These are phyloP conservation scores for Xylaria sp. DNA, from an alignment of 2,329 filamentous ascomycete species.

Conservation along the genomic window DNA sequence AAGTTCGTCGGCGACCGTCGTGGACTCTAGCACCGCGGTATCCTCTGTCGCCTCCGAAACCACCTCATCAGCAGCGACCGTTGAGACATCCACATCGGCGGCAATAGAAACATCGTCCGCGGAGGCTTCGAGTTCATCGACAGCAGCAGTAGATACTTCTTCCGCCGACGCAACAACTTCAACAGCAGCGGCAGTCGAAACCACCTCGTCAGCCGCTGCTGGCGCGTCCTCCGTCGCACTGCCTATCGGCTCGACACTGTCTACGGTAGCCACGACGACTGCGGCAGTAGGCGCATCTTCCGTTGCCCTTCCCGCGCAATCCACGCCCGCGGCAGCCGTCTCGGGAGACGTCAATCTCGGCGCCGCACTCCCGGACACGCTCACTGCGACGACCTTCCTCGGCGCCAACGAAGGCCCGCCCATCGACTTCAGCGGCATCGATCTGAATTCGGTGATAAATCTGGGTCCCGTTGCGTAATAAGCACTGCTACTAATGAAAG, in stretches of 20 bases:
- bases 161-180: background rate
- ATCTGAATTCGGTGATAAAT: constrained; percentile 36
- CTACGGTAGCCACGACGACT: constrained; percentile 15
- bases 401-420: constrained; percentile 38
- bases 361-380: constrained; percentile 21
- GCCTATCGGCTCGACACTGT: constrained; percentile 17
- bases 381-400: constrained; percentile 33
- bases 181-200: background rate
- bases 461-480: constrained; percentile 33
- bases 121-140: background rate
- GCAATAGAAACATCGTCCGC: background rate
- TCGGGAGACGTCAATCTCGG: constrained; percentile 23
- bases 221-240: constrained; percentile 31
- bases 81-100: background rate
- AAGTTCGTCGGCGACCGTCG: background rate
- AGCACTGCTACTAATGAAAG: too few species aligned
- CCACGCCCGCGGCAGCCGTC: constrained; percentile 20
- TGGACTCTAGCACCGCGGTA: background rate
- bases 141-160: background rate
- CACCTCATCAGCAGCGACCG: background rate
- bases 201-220: background rate
- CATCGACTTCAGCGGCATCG: constrained; percentile 36
- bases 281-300: constrained; percentile 25
- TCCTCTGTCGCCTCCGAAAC: background rate
- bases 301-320: constrained; percentile 27